Percentiles rank a stretch among this genome's conserved stretches.
phyloP scores from a whole-genome alignment of 148 eudicot genomes.

The Linanthus parryae region DNA sequence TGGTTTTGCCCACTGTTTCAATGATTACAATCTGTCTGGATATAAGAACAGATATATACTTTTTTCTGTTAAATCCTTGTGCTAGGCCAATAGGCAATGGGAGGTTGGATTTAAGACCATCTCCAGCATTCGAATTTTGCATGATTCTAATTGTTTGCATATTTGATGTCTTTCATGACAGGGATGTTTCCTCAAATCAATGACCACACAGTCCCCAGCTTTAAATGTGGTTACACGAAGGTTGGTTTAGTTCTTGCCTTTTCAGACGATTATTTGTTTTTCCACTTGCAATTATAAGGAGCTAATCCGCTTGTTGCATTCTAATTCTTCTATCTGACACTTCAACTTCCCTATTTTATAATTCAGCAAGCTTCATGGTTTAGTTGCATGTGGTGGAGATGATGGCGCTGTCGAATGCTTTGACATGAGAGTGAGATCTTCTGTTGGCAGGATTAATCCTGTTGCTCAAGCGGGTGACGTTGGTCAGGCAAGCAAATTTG shows the following conservation, averaged over 20 bases:
- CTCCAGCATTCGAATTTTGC: too few species aligned
- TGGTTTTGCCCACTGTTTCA: too few species aligned
- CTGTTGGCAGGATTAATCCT: constrained; percentile 78
- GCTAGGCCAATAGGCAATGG: too few species aligned
- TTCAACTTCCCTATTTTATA: constrained; percentile 6
- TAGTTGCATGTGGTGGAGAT: constrained; percentile 97
- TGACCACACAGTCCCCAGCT: constrained; percentile 78
- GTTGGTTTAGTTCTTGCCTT: constrained; percentile 25
- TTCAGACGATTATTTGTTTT: neutral
- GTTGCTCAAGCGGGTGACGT: constrained; percentile 51
- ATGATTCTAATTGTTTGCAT: too few species aligned
- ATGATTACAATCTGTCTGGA: too few species aligned
- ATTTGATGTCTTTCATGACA: constrained; percentile 16
- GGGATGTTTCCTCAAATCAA: constrained; percentile 89
- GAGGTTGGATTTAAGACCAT: too few species aligned
- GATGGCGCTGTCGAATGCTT: constrained; percentile 98
- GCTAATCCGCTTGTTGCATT: too few species aligned
- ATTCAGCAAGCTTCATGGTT: constrained; percentile 79
- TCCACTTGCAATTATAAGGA: neutral
- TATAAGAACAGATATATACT: too few species aligned
- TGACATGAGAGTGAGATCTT: constrained; percentile 77
- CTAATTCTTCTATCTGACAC: too few species aligned
- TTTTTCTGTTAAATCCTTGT: too few species aligned
- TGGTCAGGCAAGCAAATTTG: constrained; percentile 45
- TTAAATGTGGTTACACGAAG: constrained; percentile 88